Percentiles rank a stretch among this genome's conserved stretches.
These are phyloP conservation scores for Moricandia moricandioides DNA, from an alignment of 345 rosid species.

Conservation along the genomic window DNA sequence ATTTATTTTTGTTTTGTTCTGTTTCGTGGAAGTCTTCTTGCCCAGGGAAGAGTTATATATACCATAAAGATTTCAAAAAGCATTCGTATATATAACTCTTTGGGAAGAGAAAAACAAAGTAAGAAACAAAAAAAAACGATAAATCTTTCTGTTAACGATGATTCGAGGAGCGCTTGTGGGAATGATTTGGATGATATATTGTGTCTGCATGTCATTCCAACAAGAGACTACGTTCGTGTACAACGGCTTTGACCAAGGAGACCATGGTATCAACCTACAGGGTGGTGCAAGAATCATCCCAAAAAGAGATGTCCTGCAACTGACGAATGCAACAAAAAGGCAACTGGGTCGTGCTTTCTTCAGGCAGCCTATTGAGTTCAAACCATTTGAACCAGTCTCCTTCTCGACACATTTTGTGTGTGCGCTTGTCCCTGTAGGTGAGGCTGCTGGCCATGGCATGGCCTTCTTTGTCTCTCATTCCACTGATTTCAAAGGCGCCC, in stretches of 20 bases:
- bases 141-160: conserved; percentile 16
- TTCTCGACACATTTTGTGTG: conserved; percentile 46
- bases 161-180: conserved; percentile 22
- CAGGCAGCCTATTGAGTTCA: conserved; percentile 38
- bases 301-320: conserved; percentile 42
- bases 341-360: conserved; percentile 50
- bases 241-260: conserved; percentile 39
- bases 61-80: conserved; percentile 16
- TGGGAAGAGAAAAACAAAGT: conserved; percentile 1
- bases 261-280: conserved; percentile 24
- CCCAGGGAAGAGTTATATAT: background rate
- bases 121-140: background rate
- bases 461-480: conserved; percentile 42
- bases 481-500: conserved; percentile 6
- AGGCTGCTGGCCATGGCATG: conserved; percentile 46
- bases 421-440: conserved; percentile 34
- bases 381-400: conserved; percentile 37
- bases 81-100: conserved; percentile 1
- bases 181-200: conserved; percentile 6
- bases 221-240: conserved; percentile 37
- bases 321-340: conserved; percentile 43
- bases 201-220: conserved; percentile 24
- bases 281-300: conserved; percentile 41
- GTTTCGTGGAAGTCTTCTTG: background rate
- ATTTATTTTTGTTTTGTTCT: background rate